Conservation (phyloP, 75 land plant species). For the Sequoia sempervirens region DNA sequence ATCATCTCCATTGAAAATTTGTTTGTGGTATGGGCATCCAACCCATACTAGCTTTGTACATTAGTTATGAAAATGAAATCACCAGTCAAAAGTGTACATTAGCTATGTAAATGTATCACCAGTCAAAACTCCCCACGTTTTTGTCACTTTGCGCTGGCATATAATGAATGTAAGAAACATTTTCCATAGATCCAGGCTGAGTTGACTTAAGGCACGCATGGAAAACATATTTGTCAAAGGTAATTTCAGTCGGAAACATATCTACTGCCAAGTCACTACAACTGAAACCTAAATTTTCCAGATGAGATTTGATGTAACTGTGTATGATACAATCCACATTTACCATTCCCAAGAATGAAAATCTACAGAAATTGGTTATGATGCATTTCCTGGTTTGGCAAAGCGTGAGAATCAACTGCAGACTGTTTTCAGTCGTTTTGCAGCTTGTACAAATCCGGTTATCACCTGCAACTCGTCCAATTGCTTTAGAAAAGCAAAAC, state of each 20-base stretch:
- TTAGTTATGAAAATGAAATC: slow-evolving; percentile 8
- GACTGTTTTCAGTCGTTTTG: slow-evolving; percentile 34
- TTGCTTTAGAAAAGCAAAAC: slow-evolving; percentile 22
- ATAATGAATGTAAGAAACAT: slow-evolving; percentile 11
- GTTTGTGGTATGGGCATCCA: slow-evolving; percentile 8
- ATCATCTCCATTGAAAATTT: slow-evolving; percentile 4
- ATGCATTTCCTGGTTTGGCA: not conserved
- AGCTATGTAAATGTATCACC: slow-evolving; percentile 8
- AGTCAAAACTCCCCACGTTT: slow-evolving; percentile 11
- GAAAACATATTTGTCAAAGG: slow-evolving; percentile 6
- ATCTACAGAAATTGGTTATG: slow-evolving; percentile 9
- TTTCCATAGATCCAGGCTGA: slow-evolving; percentile 9
- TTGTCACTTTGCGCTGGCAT: slow-evolving; percentile 7
- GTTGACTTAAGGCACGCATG: slow-evolving; percentile 3
- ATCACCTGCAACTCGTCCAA: slow-evolving; percentile 46
- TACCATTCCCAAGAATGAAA: slow-evolving; percentile 3
- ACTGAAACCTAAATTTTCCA: slow-evolving; percentile 9
- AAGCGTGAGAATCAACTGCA: slow-evolving; percentile 13
- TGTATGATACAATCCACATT: slow-evolving; percentile 9
- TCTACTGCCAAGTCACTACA: slow-evolving; percentile 10
- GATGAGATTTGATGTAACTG: slow-evolving; percentile 8
- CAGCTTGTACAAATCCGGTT: slow-evolving; percentile 48
- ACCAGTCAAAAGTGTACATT: slow-evolving; percentile 10
- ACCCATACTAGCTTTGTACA: slow-evolving; percentile 13
- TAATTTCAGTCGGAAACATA: slow-evolving; percentile 1